Percentiles rank a stretch among this genome's conserved stretches.
These are phyloP conservation scores for Sequoiadendron giganteum DNA, from an alignment of 75 land plant genomes.

Conservation along the genomic window DNA sequence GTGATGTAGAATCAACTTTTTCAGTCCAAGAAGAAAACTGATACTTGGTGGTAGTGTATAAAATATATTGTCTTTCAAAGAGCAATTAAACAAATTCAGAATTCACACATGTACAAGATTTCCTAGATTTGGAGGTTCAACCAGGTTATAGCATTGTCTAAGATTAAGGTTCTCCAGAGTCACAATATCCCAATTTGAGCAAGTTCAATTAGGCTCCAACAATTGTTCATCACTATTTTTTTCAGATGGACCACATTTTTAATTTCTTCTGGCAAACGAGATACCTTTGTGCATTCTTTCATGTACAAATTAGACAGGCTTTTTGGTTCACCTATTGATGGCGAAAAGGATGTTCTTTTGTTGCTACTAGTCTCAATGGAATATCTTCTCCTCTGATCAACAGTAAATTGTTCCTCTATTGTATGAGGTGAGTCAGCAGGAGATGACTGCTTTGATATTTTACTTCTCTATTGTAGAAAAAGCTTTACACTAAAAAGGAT, in stretches of 20 bases:
- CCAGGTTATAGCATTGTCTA: background rate
- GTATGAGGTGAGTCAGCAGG: too few species aligned
- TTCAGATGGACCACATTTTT: background rate
- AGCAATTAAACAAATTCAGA: background rate
- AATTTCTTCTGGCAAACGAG: conserved; percentile 2
- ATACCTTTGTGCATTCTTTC: background rate
- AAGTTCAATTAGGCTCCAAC: background rate
- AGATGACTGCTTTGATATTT: too few species aligned
- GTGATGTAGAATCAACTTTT: background rate
- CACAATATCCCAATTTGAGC: background rate
- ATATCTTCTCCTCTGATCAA: too few species aligned
- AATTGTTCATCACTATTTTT: background rate
- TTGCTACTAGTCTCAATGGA: too few species aligned
- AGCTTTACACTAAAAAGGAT: too few species aligned
- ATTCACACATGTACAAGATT: background rate
- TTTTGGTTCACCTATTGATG: background rate
- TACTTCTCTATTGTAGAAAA: too few species aligned
- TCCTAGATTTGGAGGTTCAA: background rate
- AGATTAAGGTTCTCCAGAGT: background rate
- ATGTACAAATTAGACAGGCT: background rate
- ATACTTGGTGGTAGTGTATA: background rate
- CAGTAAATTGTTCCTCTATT: too few species aligned
- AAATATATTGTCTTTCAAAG: background rate
- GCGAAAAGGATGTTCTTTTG: too few species aligned
- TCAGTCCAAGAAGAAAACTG: background rate